phyloP scores from a whole-genome alignment of 495 filamentous ascomycete genomes.

The Annulohypoxylon stygium region DNA sequence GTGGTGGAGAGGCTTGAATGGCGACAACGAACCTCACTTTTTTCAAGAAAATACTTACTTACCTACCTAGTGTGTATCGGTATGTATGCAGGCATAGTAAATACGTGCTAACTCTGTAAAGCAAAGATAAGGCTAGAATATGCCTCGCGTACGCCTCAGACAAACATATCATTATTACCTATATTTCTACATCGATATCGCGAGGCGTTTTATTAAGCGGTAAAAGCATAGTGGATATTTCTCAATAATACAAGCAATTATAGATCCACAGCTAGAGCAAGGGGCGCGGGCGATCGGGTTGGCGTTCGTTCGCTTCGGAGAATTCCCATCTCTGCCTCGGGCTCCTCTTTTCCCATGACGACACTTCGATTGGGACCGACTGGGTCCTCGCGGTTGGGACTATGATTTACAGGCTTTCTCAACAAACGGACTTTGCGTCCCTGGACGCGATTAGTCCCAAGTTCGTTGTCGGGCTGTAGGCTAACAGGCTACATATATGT shows the following conservation, averaged over 20 bases:
- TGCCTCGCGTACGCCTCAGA: slow-evolving; percentile 7
- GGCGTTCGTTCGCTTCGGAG: slow-evolving; percentile 38
- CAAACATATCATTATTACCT: background rate
- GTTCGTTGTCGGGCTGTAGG: background rate
- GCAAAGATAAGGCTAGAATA: background rate
- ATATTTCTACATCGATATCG: background rate
- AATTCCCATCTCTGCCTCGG: slow-evolving; percentile 34
- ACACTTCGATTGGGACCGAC: slow-evolving; percentile 40
- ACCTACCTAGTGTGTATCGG: background rate
- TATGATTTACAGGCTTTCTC: slow-evolving; percentile 19
- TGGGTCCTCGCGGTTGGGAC: slow-evolving; percentile 27
- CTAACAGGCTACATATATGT: slow-evolving; percentile 12
- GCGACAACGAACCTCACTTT: background rate
- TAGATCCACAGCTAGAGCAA: slow-evolving; percentile 38
- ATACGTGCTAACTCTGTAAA: background rate
- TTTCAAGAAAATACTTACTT: background rate
- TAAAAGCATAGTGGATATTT: slow-evolving; percentile 2
- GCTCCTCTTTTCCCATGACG: slow-evolving; percentile 40
- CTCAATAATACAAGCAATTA: slow-evolving; percentile 20
- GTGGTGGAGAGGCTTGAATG: background rate
- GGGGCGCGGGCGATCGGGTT: slow-evolving; percentile 30
- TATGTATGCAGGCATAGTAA: background rate
- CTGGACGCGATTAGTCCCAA: slow-evolving; percentile 16
- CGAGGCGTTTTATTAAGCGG: slow-evolving; percentile 23
- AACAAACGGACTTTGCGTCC: background rate